Conservation (phyloP, 2,329 filamentous ascomycete species). For the Atkinsonella texensis region DNA sequence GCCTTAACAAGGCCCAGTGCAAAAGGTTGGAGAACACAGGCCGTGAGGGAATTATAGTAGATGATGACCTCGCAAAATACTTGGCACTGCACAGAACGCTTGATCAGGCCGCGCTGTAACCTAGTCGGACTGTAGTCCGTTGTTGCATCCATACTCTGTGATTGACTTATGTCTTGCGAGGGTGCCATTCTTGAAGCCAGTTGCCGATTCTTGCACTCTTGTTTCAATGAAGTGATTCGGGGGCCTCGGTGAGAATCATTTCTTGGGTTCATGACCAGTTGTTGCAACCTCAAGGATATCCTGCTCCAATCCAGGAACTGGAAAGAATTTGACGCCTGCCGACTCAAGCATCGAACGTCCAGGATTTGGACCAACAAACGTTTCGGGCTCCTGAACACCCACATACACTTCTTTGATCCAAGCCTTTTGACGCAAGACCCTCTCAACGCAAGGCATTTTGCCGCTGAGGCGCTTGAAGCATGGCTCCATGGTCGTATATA, state of each 20-base stretch:
- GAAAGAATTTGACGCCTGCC: constrained; percentile 61
- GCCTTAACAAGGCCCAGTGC: background rate
- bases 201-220: background rate
- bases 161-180: no score
- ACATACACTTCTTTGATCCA: constrained; percentile 71
- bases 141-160: background rate
- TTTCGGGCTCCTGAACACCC: constrained; percentile 80
- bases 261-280: constrained; percentile 51
- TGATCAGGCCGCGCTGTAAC: background rate
- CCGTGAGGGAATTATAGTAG: no score
- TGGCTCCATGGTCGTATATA: constrained; percentile 93
- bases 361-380: constrained; percentile 73
- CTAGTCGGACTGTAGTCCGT: background rate
- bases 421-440: constrained; percentile 52
- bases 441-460: constrained; percentile 65
- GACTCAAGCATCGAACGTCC: constrained; percentile 58
- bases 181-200: background rate
- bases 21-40: background rate
- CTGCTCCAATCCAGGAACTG: constrained; percentile 62
- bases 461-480: constrained; percentile 64
- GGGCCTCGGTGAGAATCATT: constrained; percentile 3
- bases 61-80: no score
- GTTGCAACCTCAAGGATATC: constrained; percentile 75
- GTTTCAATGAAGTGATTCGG: background rate
- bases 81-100: background rate